phyloP scores from a whole-genome alignment of 768 basidiomycete genomes.

The Amanita rimosa region DNA sequence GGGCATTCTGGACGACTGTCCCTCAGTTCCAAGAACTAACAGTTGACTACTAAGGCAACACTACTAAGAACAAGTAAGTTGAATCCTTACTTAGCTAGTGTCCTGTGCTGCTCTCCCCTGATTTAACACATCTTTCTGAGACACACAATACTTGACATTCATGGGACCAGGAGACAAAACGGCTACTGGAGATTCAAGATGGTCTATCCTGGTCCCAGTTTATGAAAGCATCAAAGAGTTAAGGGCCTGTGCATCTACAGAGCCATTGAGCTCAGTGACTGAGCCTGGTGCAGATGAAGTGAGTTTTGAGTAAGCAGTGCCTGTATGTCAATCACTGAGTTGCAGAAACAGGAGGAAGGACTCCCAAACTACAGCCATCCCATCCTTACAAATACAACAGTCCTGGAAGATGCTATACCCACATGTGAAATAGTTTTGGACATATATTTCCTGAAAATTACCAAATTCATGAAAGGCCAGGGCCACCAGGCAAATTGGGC shows the following conservation, averaged over 20 bases:
- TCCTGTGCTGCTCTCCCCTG: too few relatives aligned
- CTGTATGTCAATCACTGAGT: background rate
- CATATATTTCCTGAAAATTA: background rate
- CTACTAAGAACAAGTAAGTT: too few relatives aligned
- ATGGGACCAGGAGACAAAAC: slow-evolving; percentile 1
- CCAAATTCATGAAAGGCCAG: background rate
- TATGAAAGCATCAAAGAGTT: background rate
- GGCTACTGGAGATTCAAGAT: background rate
- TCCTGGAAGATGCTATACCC: too few relatives aligned
- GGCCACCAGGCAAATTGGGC: background rate
- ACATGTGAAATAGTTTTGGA: background rate
- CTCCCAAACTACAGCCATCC: background rate
- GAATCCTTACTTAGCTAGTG: too few relatives aligned
- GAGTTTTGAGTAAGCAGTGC: slow-evolving; percentile 1
- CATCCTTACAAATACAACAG: background rate
- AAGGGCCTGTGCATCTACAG: background rate
- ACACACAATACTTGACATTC: too few relatives aligned
- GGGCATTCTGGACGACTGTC: too few relatives aligned
- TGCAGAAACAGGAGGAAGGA: background rate
- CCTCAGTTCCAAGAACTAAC: too few relatives aligned
- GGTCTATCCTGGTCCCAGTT: background rate
- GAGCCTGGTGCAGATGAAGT: background rate
- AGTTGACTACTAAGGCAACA: too few relatives aligned
- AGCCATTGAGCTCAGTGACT: background rate
- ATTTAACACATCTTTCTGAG: too few relatives aligned